phyloP scores from a whole-genome alignment of 2,329 filamentous ascomycete species.

The Stagonosporopsis chrysanthemi region DNA sequence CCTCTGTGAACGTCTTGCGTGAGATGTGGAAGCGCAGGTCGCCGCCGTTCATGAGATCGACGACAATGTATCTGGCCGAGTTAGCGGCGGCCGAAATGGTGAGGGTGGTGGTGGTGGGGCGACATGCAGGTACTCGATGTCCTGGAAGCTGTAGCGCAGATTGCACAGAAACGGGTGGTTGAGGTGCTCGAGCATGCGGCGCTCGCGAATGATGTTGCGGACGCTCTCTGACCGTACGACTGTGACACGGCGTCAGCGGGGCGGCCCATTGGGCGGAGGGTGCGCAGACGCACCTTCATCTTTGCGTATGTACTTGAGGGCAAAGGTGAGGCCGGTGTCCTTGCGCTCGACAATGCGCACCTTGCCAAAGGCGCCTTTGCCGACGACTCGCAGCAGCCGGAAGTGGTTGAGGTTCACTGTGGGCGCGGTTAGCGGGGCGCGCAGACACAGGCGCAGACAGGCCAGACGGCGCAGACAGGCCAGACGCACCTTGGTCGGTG shows the following conservation, averaged over 20 bases:
- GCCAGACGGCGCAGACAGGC: too few relatives aligned
- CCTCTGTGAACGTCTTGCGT: slow-evolving; percentile 96
- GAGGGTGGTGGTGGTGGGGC: not conserved
- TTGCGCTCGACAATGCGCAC: slow-evolving; percentile 98
- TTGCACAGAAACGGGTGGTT: slow-evolving; percentile 99
- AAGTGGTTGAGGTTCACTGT: slow-evolving; percentile 97
- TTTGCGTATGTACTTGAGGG: slow-evolving; percentile 97
- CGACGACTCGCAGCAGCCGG: slow-evolving; percentile 90
- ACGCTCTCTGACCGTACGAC: slow-evolving; percentile 98
- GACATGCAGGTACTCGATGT: slow-evolving; percentile 89
- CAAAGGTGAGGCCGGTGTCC: slow-evolving; percentile 91
- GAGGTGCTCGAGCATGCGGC: slow-evolving; percentile 96
- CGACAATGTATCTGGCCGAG: slow-evolving; percentile 73
- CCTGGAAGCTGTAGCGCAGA: slow-evolving; percentile 97
- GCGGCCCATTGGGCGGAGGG: slow-evolving; percentile 8
- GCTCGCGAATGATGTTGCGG: slow-evolving; percentile 95
- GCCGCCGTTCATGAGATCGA: slow-evolving; percentile 97
- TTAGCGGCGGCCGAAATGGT: not conserved
- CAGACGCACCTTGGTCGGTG: slow-evolving; percentile 82
- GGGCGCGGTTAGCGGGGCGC: slow-evolving; percentile 26
- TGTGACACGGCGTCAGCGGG: slow-evolving; percentile 55
- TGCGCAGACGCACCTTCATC: slow-evolving; percentile 78
- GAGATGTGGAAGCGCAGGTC: slow-evolving; percentile 98
- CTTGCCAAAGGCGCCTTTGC: slow-evolving; percentile 97
- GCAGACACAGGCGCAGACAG: too few relatives aligned